Base-by-base conservation (phyloP, 345 rosid species). In the Nephelium lappaceum region DNA sequence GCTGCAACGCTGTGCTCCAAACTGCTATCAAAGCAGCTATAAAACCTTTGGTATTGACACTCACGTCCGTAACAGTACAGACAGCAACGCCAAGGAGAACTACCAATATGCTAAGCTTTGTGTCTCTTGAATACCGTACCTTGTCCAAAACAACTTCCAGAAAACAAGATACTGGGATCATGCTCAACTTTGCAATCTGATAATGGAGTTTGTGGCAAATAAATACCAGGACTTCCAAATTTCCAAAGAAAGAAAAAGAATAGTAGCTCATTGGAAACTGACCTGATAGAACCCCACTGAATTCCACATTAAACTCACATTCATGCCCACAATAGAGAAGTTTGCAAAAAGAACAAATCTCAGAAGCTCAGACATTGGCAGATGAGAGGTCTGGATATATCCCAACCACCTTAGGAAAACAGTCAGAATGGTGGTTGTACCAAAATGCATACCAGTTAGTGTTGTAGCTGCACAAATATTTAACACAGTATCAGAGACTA, bases 211-310 rank as follows among this genome's bases (percentile, higher is more conserved):
- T 60, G 74, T 69, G 64, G 57, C 49, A 6, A 77, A 49, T 0
- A 25, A 45, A 39, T 15, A 21, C 41, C n/a, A 18, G 11, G 19
- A 63, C 71, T 73, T 73, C 77, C 60, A 15, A 21, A 69, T 79
- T 77, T 47, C 71, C 25, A 72, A 69, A 6, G 0, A 23, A 39
- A 65, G 55, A 21, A 76, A 19, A 43, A 7, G 10, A 23, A 41
- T 24, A 38, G 55, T 18, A 53, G 67, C 51, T 42, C 47, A 72
- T 45, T 7, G 0, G 43, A 69, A 62, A 72, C 84, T 78, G 72
- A 91, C 99, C 99, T 97, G 98, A 86, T 97, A 97, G 81, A 97
- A 97, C 41, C 99, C 99, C n/a, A 97, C 99, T n/a, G 99, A 94
- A 57, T 94, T 97, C 99, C 98, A 97, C 99, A 97, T 94, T 67